These are phyloP conservation scores for Leccinum olivaceoglutinosum DNA, from an alignment of 1,284 basidiomycete species.

Conservation along the genomic window DNA sequence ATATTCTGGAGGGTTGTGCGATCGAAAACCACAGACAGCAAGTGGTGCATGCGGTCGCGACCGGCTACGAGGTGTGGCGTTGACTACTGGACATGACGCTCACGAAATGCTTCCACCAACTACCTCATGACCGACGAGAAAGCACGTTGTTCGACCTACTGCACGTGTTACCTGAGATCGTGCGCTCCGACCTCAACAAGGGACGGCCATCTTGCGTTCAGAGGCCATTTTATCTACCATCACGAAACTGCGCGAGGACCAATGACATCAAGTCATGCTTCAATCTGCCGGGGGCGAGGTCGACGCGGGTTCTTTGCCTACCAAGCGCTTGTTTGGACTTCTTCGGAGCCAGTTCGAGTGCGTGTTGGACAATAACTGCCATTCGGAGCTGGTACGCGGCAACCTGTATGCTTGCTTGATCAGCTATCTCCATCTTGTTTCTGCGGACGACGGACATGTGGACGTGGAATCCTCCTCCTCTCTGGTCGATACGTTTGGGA, in stretches of 20 bases:
- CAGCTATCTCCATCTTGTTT: slow-evolving; percentile 80
- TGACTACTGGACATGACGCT: slow-evolving; percentile 55
- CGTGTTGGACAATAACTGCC: slow-evolving; percentile 68
- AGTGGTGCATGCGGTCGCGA: slow-evolving; percentile 65
- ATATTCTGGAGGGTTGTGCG: slow-evolving; percentile 76
- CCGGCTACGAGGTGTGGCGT: slow-evolving; percentile 61
- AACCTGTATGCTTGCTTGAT: slow-evolving; percentile 91
- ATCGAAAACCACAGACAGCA: slow-evolving; percentile 82
- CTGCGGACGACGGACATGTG: slow-evolving; percentile 1
- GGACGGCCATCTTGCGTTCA: not conserved
- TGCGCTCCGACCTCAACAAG: slow-evolving; percentile 37
- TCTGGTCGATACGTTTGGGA: no score
- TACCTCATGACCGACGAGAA: slow-evolving; percentile 78
- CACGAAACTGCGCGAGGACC: slow-evolving; percentile 34
- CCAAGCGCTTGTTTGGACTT: slow-evolving; percentile 74
- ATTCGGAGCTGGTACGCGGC: slow-evolving; percentile 83
- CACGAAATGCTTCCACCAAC: slow-evolving; percentile 29
- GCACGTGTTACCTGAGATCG: slow-evolving; percentile 67
- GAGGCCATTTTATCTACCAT: not conserved
- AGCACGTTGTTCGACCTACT: slow-evolving; percentile 86
- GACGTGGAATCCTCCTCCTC: no score
- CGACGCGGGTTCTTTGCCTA: slow-evolving; percentile 64
- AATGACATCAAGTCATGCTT: slow-evolving; percentile 59
- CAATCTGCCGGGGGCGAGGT: slow-evolving; percentile 60
- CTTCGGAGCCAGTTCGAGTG: slow-evolving; percentile 78